Percentiles rank a stretch among this genome's conserved stretches.
These are phyloP conservation scores for Colletotrichum tabaci DNA, from an alignment of 2,329 filamentous ascomycete genomes.

Conservation along the genomic window DNA sequence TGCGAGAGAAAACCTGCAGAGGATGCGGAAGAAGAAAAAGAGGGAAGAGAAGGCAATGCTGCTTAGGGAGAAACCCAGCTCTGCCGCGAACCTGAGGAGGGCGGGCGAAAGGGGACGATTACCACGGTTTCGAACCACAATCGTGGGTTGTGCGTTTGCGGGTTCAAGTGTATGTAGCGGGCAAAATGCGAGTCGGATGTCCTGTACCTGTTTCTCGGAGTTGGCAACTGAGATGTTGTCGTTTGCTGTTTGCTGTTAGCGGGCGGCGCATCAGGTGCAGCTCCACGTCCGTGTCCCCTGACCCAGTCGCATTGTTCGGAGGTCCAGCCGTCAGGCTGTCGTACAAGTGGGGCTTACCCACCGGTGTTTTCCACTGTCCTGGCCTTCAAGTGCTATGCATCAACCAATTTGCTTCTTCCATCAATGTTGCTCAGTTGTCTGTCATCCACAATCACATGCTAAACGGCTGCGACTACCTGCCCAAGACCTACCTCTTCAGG, in stretches of 20 bases:
- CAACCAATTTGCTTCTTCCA: neutral
- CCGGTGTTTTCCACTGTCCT: neutral
- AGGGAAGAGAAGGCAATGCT: neutral
- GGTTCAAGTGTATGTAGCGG: neutral
- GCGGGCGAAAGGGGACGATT: slow-evolving; percentile 10
- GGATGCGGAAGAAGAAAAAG: neutral
- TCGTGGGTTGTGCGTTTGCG: slow-evolving; percentile 27
- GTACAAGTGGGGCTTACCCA: slow-evolving; percentile 9
- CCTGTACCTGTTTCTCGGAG: slow-evolving; percentile 18
- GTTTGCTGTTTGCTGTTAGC: neutral
- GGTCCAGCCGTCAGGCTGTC: slow-evolving; percentile 11
- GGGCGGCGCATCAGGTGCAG: neutral
- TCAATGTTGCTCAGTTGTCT: neutral
- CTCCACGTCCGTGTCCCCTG: slow-evolving; percentile 9
- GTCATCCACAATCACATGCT: slow-evolving; percentile 19
- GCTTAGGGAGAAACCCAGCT: slow-evolving; percentile 11
- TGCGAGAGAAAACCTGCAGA: slow-evolving; percentile 3
- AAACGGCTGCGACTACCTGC: neutral
- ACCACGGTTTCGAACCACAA: neutral
- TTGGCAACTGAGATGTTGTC: slow-evolving; percentile 8
- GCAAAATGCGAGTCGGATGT: slow-evolving; percentile 20
- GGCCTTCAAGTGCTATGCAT: neutral
- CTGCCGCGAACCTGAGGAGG: slow-evolving; percentile 15
- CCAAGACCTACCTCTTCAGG: neutral
- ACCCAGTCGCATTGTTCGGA: slow-evolving; percentile 7